These are phyloP conservation scores for Setaria viridis DNA, from an alignment of 202 grass and related monocot genomes.

Conservation along the genomic window DNA sequence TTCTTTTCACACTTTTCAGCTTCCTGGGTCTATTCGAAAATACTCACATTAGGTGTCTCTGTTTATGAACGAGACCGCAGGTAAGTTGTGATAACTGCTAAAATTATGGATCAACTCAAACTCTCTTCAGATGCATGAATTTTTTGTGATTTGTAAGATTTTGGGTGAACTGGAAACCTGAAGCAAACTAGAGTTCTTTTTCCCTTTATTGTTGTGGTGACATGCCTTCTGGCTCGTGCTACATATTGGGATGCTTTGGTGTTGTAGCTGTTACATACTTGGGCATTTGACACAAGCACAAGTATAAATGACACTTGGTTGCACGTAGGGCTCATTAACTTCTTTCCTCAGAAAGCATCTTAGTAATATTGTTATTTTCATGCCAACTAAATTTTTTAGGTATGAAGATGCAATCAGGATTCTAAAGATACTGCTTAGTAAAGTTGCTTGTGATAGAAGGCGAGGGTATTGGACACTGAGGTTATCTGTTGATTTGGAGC, in stretches of 20 bases:
- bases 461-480: constrained; percentile 88
- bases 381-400: constrained; percentile 51
- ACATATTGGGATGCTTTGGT: constrained; percentile 2
- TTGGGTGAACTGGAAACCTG: constrained; percentile 35
- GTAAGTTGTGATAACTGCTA: constrained; percentile 47
- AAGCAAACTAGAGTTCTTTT: not conserved
- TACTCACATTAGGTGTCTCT: constrained; percentile 84
- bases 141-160: not conserved
- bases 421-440: constrained; percentile 72
- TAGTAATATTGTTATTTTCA: constrained; percentile 31
- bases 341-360: constrained; percentile 13
- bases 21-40: constrained; percentile 82
- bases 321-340: not conserved
- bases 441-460: constrained; percentile 56
- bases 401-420: constrained; percentile 85
- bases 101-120: constrained; percentile 20
- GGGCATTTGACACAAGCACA: constrained; percentile 7
- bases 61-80: constrained; percentile 76
- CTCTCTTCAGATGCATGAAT: constrained; percentile 18
- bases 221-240: not conserved
- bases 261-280: constrained; percentile 14
- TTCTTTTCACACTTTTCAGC: constrained; percentile 85
- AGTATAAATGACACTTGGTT: constrained; percentile 11
- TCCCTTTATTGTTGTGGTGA: not conserved
- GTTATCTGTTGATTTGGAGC: constrained; percentile 93